Conservation (phyloP, 2,329 filamentous ascomycete species). For the Bertia moriformis region DNA sequence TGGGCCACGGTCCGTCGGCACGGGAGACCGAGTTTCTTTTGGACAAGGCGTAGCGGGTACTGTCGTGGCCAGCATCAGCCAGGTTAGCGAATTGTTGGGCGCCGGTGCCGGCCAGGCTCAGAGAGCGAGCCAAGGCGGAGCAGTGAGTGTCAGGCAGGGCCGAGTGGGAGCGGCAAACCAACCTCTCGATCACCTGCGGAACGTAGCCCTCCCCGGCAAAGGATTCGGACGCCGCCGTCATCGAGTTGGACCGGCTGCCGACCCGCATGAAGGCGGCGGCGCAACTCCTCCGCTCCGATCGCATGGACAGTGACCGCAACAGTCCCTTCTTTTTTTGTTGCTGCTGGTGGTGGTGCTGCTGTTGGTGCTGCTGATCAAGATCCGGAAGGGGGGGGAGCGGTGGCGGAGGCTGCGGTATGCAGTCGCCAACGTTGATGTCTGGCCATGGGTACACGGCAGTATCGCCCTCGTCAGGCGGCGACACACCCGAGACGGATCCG, state of each 20-base stretch:
- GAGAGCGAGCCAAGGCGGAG: too few relatives aligned
- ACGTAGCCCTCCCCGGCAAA: slow-evolving; percentile 11
- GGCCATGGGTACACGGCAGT: not conserved
- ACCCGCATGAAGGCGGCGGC: not conserved
- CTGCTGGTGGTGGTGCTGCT: not conserved
- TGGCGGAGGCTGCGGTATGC: not conserved
- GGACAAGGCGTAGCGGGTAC: not conserved
- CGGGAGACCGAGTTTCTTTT: not conserved
- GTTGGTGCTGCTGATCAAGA: not conserved
- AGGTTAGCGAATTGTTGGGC: too few relatives aligned
- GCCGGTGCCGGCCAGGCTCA: too few relatives aligned
- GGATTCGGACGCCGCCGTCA: slow-evolving; percentile 14
- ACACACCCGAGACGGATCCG: not conserved
- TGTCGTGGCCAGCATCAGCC: not conserved
- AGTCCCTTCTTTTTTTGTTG: too few relatives aligned
- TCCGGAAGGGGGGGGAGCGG: too few relatives aligned
- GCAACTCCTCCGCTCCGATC: not conserved
- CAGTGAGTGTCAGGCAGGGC: not conserved
- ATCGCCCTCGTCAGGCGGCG: not conserved
- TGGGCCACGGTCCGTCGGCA: not conserved
- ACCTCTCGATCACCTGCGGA: slow-evolving; percentile 11
- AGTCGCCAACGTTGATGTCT: not conserved
- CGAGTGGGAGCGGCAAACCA: slow-evolving; percentile 2
- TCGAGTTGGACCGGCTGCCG: slow-evolving; percentile 16
- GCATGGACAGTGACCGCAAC: not conserved